Conservation (phyloP, 331 rosid species). For the Malus hybrid region DNA sequence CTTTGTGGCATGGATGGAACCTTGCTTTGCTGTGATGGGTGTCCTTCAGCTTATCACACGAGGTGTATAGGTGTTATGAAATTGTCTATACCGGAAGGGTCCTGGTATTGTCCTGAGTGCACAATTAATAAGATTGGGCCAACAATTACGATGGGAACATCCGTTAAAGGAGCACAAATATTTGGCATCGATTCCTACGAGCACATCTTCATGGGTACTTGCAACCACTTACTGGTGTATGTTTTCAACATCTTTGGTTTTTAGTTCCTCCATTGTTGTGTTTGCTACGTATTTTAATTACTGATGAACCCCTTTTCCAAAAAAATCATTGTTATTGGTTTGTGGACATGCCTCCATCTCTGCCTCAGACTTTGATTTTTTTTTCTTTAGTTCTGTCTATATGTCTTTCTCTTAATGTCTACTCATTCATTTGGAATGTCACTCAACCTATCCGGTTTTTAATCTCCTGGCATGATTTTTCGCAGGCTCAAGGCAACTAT, state of each 20-base stretch:
- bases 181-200: conserved; percentile 73
- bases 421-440: not conserved
- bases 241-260: conserved; percentile 38
- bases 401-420: not conserved
- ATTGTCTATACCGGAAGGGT: conserved; percentile 74
- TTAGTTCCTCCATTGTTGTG: conserved; percentile 4
- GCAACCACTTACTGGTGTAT: conserved; percentile 88
- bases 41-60: conserved; percentile 93
- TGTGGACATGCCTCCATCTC: not conserved
- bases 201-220: conserved; percentile 79
- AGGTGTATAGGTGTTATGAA: conserved; percentile 94
- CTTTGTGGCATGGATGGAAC: conserved; percentile 99
- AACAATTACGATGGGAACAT: conserved; percentile 46
- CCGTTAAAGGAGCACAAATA: conserved; percentile 77
- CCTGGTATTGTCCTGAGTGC: conserved; percentile 97
- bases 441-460: conserved; percentile 14
- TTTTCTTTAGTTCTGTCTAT: not conserved
- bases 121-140: conserved; percentile 59
- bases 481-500: conserved; percentile 57
- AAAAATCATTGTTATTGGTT: not conserved
- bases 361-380: not conserved
- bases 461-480: conserved; percentile 25
- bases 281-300: conserved; percentile 13
- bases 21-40: conserved; percentile 95
- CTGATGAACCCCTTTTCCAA: not conserved